phyloP scores from a whole-genome alignment of 805 yeast species.

The Candida boleticola region DNA sequence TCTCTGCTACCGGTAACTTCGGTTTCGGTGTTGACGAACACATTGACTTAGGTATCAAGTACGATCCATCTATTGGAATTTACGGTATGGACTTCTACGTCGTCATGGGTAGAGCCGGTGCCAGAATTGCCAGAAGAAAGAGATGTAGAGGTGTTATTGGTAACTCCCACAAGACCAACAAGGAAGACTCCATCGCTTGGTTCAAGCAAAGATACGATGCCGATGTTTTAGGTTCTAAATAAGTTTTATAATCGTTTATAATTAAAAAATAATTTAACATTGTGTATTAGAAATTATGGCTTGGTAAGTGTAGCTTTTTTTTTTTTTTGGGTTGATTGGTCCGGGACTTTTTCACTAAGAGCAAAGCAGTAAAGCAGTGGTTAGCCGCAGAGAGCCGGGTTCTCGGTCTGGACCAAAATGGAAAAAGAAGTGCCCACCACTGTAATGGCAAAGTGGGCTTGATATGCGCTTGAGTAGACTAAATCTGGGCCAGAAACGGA shows the following conservation, averaged over 20 bases:
- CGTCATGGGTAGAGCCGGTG: conserved; percentile 99
- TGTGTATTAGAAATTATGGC: not conserved
- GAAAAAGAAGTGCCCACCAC: no score
- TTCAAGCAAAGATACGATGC: conserved; percentile 99
- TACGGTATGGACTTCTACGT: conserved; percentile 99
- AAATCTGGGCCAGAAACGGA: no score
- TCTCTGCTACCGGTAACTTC: conserved; percentile 99
- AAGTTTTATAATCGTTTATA: conserved; percentile 28
- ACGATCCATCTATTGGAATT: conserved; percentile 99
- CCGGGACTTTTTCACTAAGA: no score
- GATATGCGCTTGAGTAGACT: no score
- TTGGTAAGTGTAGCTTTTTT: no score
- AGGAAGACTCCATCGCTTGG: conserved; percentile 96
- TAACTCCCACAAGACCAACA: conserved; percentile 85
- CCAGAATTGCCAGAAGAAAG: conserved; percentile 98
- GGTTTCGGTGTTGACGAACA: conserved; percentile 99
- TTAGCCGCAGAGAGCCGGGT: no score
- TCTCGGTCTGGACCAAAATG: no score
- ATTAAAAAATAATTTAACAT: conserved; percentile 5
- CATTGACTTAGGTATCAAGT: conserved; percentile 99
- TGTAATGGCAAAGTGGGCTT: no score
- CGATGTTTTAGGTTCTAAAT: conserved; percentile 79
- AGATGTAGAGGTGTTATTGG: conserved; percentile 87
- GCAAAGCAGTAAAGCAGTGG: no score
- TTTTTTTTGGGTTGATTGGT: no score